Percentiles rank a stretch among this genome's conserved stretches.
Conservation (phyloP, 2,329 filamentous ascomycete genomes). For the Fusarium sp. region DNA sequence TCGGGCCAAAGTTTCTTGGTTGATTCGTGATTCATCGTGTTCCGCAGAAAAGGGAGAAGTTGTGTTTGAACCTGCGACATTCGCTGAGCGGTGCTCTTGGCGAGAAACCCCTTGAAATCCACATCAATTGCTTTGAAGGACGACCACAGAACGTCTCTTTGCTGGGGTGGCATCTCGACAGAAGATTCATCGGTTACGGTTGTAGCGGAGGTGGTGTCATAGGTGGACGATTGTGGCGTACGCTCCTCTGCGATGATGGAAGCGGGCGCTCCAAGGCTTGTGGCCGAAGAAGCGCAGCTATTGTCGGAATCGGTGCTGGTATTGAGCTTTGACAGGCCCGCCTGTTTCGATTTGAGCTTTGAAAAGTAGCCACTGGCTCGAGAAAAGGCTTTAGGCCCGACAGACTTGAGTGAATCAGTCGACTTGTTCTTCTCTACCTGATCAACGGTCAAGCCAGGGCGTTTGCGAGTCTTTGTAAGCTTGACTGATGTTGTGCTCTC, state of each 20-base stretch:
- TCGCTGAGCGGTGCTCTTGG: constrained; percentile 78
- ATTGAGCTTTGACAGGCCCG: constrained; percentile 53
- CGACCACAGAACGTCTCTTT: constrained; percentile 65
- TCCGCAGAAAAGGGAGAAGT: constrained; percentile 81
- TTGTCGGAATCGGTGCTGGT: constrained; percentile 54
- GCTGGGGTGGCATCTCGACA: constrained; percentile 55
- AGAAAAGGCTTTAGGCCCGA: constrained; percentile 53
- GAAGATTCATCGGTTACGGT: constrained; percentile 58
- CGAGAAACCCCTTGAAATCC: constrained; percentile 68
- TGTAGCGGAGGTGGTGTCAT: constrained; percentile 52
- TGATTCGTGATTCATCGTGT: constrained; percentile 75
- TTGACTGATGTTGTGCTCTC: constrained; percentile 41
- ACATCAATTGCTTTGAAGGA: constrained; percentile 65
- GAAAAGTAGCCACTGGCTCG: constrained; percentile 62
- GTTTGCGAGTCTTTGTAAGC: constrained; percentile 44
- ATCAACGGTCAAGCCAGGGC: constrained; percentile 45
- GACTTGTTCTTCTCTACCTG: constrained; percentile 40
- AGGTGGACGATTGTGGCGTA: constrained; percentile 53
- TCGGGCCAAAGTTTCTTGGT: constrained; percentile 75
- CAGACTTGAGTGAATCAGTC: constrained; percentile 52
- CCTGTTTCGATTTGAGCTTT: constrained; percentile 60
- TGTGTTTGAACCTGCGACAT: constrained; percentile 78
- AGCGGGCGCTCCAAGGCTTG: constrained; percentile 57
- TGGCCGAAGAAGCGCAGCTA: constrained; percentile 60
- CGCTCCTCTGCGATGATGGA: constrained; percentile 51